Base-by-base conservation (phyloP, 192 early-diverging fungal genomes). In the Polychytrium aggregatum region DNA sequence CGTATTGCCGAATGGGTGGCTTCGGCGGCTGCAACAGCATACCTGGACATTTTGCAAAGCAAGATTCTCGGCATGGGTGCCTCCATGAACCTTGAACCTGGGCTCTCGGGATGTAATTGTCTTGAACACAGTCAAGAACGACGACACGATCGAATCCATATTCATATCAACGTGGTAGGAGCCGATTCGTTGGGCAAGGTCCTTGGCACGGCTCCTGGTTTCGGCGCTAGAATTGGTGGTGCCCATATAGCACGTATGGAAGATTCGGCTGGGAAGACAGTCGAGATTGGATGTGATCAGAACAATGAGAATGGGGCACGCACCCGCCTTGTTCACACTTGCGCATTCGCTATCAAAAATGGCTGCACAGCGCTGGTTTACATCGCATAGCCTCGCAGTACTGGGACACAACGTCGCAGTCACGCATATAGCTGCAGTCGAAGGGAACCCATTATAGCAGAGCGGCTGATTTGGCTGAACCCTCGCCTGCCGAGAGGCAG, bases 181-280 rank as follows among this genome's bases (percentile, higher is more conserved):
- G 40, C 88, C 87, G 40, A 98, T 89, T 11, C 64, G 59, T 28
- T 71, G 52, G 1, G 96, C 90, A 25, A 98, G 71, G 16, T 78
- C 56, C 39, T 71, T 76, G 3, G 93, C 90, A n/a, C 96, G 72
- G 4, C 53, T 31, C 2, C 86, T 75, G 0, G 96, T 98, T 31
- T 97, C 93, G 8, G 49, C 41, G 13, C 82, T 83, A 11, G 96
- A 98, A 65, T 98, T 94, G 20, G 57, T 53, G 1, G 96, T 90
- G 4, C 92, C 92, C 93, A 98, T 94, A 42, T 90, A 98, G 58
- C 87, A 84, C 0, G 96, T 97, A 52, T 92, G 84, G 56, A 98
- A 93, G 25, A 98, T 71, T 8, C 73, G 78, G 25, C 72, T 72
- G 46, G 13, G 26, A 20, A 40, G 17, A 21, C 29, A 68, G 44